These are phyloP conservation scores for Kitagawia praeruptora DNA, from an alignment of 129 eudicot genomes.

Conservation along the genomic window DNA sequence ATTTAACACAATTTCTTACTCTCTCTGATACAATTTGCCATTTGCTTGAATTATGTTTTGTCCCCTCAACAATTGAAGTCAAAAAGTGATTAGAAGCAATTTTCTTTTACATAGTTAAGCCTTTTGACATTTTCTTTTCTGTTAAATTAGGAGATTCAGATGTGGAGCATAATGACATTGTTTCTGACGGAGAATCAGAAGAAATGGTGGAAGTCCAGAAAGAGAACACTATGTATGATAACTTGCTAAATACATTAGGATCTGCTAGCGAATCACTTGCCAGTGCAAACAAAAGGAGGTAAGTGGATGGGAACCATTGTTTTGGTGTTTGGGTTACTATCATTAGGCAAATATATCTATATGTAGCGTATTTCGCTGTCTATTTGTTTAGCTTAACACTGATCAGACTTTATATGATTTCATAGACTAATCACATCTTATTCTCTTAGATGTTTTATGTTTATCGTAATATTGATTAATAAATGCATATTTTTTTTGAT, in stretches of 20 bases:
- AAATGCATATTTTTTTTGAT: not conserved
- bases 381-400: not conserved
- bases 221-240: slow-evolving; percentile 60
- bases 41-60: not conserved
- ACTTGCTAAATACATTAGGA: slow-evolving; percentile 48
- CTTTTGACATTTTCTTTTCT: not conserved
- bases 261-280: slow-evolving; percentile 40
- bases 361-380: not conserved
- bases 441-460: not conserved
- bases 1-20: too few species aligned
- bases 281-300: slow-evolving; percentile 54
- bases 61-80: not conserved
- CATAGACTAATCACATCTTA: not conserved
- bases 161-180: slow-evolving; percentile 28
- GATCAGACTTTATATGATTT: not conserved
- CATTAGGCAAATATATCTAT: not conserved
- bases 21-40: too few species aligned
- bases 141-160: slow-evolving; percentile 25
- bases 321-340: not conserved
- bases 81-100: not conserved
- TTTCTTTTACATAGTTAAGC: not conserved
- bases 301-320: not conserved
- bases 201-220: slow-evolving; percentile 29
- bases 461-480: not conserved
- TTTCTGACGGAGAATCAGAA: slow-evolving; percentile 44